phyloP scores from a whole-genome alignment of 345 rosid species.

The Eucalyptus cladocalyx region DNA sequence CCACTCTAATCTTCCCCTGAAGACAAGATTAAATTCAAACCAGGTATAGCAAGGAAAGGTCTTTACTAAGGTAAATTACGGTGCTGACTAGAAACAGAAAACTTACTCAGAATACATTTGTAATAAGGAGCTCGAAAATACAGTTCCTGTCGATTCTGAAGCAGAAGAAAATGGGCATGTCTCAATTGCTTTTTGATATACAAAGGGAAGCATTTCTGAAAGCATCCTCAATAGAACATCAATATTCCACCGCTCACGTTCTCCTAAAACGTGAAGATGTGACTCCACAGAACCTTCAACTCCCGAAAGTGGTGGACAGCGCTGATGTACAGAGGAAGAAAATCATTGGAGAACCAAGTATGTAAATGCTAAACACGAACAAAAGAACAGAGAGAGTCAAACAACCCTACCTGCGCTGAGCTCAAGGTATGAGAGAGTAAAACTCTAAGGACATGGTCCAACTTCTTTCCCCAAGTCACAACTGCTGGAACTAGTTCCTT shows the following conservation, averaged over 20 bases:
- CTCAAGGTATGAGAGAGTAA: conserved; percentile 64
- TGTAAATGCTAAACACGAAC: not conserved
- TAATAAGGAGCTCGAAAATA: conserved; percentile 45
- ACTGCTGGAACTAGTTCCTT: conserved; percentile 79
- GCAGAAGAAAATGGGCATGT: conserved; percentile 74
- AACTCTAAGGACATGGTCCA: conserved; percentile 68
- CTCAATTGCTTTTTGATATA: conserved; percentile 56
- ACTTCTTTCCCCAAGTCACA: conserved; percentile 76
- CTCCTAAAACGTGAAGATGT: conserved; percentile 81
- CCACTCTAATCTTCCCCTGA: conserved; percentile 79
- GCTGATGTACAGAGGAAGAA: conserved; percentile 26
- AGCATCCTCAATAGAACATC: conserved; percentile 86
- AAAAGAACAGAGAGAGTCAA: not conserved
- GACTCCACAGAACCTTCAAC: conserved; percentile 94
- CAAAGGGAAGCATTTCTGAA: conserved; percentile 62
- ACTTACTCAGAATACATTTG: conserved; percentile 66
- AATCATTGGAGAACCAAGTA: not conserved
- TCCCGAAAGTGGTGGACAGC: conserved; percentile 88
- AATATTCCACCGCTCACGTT: conserved; percentile 89
- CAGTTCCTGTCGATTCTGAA: conserved; percentile 24
- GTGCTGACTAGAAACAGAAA: not conserved
- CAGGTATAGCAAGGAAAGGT: not conserved
- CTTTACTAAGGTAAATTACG: not conserved
- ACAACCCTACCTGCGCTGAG: conserved; percentile 54
- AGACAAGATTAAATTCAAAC: not conserved